Conservation (phyloP, 495 filamentous ascomycete genomes). For the Pyrenopolyporus hunteri region DNA sequence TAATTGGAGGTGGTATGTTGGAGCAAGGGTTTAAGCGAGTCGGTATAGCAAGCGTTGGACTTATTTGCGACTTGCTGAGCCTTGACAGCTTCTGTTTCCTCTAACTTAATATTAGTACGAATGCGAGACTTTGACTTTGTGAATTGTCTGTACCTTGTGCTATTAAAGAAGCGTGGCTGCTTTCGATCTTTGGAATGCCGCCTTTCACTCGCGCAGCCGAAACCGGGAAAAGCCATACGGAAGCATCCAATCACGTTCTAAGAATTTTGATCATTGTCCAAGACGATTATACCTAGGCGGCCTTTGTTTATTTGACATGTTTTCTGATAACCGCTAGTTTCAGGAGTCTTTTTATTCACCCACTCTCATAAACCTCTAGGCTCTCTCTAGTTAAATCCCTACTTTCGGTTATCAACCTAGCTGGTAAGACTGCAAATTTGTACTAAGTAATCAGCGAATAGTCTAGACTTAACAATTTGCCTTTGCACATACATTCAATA, state of each 20-base stretch:
- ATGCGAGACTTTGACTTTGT: constrained; percentile 7
- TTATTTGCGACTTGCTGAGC: background rate
- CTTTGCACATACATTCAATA: background rate
- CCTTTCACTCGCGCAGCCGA: constrained; percentile 21
- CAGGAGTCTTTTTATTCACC: constrained; percentile 1
- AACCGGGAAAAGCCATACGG: constrained; percentile 35
- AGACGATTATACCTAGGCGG: background rate
- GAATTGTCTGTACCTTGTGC: background rate
- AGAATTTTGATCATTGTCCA: constrained; percentile 17
- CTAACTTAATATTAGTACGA: background rate
- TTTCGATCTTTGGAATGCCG: constrained; percentile 32
- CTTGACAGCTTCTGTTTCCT: background rate
- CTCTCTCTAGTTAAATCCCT: background rate
- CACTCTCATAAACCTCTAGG: constrained; percentile 5
- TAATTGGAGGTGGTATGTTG: background rate
- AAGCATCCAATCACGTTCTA: constrained; percentile 34
- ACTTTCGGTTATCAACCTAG: background rate
- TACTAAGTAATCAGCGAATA: background rate
- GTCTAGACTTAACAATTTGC: background rate
- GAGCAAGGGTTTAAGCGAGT: background rate
- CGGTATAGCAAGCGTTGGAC: background rate
- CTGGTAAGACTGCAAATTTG: background rate
- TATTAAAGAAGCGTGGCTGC: constrained; percentile 15
- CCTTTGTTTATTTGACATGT: constrained; percentile 17
- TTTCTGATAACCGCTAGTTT: constrained; percentile 9